These are phyloP conservation scores for Pelargonium citronellum DNA, from an alignment of 441 rosid genomes.

Conservation along the genomic window DNA sequence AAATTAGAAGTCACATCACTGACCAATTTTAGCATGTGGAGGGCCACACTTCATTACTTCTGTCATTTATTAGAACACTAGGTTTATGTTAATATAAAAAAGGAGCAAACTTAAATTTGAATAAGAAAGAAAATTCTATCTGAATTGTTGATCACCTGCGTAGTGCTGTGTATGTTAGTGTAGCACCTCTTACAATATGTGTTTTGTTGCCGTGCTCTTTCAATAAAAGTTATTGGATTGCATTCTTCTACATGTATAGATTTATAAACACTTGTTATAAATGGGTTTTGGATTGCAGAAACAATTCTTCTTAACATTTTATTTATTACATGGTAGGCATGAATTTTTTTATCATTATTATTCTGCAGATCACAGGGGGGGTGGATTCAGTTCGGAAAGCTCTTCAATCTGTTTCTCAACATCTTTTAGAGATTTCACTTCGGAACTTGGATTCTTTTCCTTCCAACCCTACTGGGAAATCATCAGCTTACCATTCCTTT, in stretches of 20 bases:
- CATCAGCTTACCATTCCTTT: slow-evolving; percentile 32
- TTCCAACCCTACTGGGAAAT: slow-evolving; percentile 32
- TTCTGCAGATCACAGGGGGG: slow-evolving; percentile 57
- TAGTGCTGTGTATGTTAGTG: not conserved
- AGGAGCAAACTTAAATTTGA: not conserved
- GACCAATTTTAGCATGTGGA: not conserved
- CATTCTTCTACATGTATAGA: not conserved
- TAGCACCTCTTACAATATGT: not conserved
- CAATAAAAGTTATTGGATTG: not conserved
- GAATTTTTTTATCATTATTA: slow-evolving; percentile 2
- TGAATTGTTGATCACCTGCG: not conserved
- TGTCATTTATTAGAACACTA: not conserved
- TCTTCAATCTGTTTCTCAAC: slow-evolving; percentile 46
- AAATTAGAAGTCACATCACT: not conserved
- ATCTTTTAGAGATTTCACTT: slow-evolving; percentile 47
- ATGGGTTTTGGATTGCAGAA: not conserved
- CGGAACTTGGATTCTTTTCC: slow-evolving; percentile 37
- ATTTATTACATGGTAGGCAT: not conserved
- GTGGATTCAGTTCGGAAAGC: slow-evolving; percentile 57
- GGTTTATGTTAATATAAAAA: not conserved
- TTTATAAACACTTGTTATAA: not conserved
- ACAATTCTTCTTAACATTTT: not conserved
- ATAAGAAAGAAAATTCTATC: no score
- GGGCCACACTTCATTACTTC: not conserved
- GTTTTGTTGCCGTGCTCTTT: not conserved